Conservation (phyloP, 2,329 filamentous ascomycete genomes). For the Aspergillus hiratsukae region DNA sequence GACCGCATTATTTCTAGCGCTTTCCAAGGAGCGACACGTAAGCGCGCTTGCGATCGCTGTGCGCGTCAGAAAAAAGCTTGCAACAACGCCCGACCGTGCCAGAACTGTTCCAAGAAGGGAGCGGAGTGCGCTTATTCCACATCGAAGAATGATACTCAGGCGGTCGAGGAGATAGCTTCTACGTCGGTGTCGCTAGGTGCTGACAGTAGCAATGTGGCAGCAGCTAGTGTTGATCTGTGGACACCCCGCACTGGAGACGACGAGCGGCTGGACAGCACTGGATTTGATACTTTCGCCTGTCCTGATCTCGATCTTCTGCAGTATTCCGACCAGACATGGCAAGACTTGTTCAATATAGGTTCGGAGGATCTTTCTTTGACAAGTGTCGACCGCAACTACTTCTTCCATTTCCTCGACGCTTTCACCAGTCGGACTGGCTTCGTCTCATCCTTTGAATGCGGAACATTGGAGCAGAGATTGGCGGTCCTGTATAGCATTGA, state of each 20-base stretch:
- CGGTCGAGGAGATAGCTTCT: background rate
- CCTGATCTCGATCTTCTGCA: constrained; percentile 1
- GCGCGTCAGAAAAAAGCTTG: constrained; percentile 35
- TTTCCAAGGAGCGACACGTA: constrained; percentile 14
- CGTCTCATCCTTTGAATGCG: constrained; percentile 35
- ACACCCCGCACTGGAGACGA: background rate
- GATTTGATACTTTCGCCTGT: constrained; percentile 1
- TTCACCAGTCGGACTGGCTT: constrained; percentile 37
- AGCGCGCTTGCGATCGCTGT: constrained; percentile 34
- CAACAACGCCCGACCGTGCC: constrained; percentile 27
- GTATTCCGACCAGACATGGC: constrained; percentile 8
- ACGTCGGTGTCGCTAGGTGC: background rate
- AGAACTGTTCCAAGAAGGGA: constrained; percentile 21
- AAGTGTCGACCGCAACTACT: constrained; percentile 11
- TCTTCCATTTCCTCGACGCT: constrained; percentile 28
- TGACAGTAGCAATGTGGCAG: background rate
- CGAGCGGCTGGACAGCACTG: constrained; percentile 1
- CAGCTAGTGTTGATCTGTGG: background rate
- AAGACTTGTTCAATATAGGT: constrained; percentile 4
- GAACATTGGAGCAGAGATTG: constrained; percentile 29
- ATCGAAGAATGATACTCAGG: background rate
- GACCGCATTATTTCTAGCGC: constrained; percentile 13
- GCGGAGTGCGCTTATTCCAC: constrained; percentile 19
- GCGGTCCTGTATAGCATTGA: constrained; percentile 12
- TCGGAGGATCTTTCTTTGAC: constrained; percentile 2